These are phyloP conservation scores for Alnus rubra DNA, from an alignment of 306 rosid species.

Conservation along the genomic window DNA sequence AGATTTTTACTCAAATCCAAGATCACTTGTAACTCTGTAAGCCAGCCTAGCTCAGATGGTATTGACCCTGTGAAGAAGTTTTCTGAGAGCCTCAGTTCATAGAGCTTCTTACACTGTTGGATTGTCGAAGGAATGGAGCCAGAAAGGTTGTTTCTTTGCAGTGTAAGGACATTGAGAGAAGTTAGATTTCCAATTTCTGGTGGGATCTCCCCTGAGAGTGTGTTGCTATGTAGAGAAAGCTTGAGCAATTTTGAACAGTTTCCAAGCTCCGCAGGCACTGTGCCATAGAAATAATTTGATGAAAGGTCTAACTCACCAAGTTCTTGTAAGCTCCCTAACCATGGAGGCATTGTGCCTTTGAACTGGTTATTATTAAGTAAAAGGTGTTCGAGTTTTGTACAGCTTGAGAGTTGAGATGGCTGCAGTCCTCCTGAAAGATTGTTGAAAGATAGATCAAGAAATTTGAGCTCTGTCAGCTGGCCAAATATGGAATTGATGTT, in stretches of 20 bases:
- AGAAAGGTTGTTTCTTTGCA: constrained; percentile 65
- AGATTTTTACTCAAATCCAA: constrained; percentile 71
- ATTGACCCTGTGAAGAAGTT: constrained; percentile 58
- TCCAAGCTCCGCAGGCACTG: constrained; percentile 67
- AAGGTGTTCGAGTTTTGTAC: constrained; percentile 64
- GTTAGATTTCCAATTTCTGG: constrained; percentile 78
- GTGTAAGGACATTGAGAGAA: constrained; percentile 72
- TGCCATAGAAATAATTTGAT: constrained; percentile 64
- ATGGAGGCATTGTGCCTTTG: constrained; percentile 55
- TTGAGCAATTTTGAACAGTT: constrained; percentile 75
- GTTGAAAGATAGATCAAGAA: constrained; percentile 83
- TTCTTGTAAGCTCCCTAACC: constrained; percentile 66
- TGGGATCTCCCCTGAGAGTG: constrained; percentile 74
- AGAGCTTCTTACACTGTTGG: constrained; percentile 66
- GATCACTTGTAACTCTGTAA: constrained; percentile 77
- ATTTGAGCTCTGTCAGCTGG: constrained; percentile 66
- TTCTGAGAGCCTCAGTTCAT: constrained; percentile 82
- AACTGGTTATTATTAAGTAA: constrained; percentile 62
- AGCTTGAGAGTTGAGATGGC: constrained; percentile 56
- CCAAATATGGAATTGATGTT: constrained; percentile 58
- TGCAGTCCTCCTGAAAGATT: constrained; percentile 53
- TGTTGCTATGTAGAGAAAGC: constrained; percentile 74
- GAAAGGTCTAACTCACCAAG: constrained; percentile 93
- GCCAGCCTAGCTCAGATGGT: constrained; percentile 68
- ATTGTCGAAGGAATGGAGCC: constrained; percentile 74